Evolutionary conservation across 2,329 filamentous ascomycete species (phyloP), one percentile per base, ranked within the genome.

Genomic region (Alternaria rosae): DNA sequence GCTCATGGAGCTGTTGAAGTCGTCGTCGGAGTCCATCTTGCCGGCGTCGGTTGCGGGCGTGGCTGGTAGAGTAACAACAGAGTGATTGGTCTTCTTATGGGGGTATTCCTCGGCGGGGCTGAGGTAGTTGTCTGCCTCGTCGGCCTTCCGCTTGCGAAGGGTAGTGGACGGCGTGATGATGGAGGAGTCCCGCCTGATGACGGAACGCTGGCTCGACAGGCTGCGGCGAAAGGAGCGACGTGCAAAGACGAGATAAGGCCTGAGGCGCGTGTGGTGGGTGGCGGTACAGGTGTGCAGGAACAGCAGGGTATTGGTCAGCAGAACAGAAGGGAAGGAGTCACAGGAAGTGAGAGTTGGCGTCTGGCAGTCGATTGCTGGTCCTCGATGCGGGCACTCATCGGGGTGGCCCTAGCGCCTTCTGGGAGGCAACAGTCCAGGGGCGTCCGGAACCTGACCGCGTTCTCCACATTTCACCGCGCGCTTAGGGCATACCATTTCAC

Each of bases 1-100:
- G 43, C 92, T 94, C 71, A 90, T 85, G 76, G 89, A 89, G 72
- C 92, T 96, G 87, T 95, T 91, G 80, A 94, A 94, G 63, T 97
- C 94, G 75, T 97, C 93, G 73, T 98, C 94, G 9, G 94, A 97
- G 82, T 97, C 93, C 94, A 97, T 97, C 67, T 84, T 87, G 79
- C 77, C 82, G 35, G 73, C 69, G 65, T 69, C 72, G 50, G 76
- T 76, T 41, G 70, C 68, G 55, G 76, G 77, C 26, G 75, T 80
- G 50, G 71, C 74, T 55, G 74, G 76, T 12, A 76, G 73, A 50
- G 66, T 62, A 54, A 63, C 54, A 51, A 61, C 41, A 21, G 59
- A 41, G 25, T 65, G 52, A 48, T 73, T 64, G 28, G 69, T 59
- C 57, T 72, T 70, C 66, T 77, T 79, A 62, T 74, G 76, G 30